Evolutionary conservation across 208 protist genomes (phyloP), one percentile per base, ranked within the genome.

Genomic region (Leishmania arabica): DNA sequence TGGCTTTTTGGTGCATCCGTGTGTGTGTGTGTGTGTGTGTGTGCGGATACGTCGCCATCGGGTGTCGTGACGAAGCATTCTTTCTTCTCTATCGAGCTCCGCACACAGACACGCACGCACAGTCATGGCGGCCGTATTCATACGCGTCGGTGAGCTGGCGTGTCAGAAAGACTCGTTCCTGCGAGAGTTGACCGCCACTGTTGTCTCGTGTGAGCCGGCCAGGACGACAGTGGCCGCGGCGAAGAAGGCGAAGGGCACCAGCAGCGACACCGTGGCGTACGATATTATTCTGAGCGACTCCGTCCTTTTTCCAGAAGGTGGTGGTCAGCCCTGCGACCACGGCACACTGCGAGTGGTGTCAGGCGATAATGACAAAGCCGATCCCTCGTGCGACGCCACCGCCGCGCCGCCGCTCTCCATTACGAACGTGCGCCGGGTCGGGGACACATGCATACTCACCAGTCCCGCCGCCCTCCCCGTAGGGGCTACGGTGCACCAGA

Each of bases 301-400:
- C 0, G 90, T 97, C 2, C 80, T 98, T 19, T 98, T 98, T 70
- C 95, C 95, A 27, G 93, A 98, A 58, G 95, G 94, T 34, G 95
- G 95, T 58, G 95, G 95, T 21, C 95, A 98, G 84, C 94, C 94
- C 13, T 96, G 89, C 83, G 95, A 98, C 82, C 73, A 91, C 62
- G 95, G 95, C 53, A 88, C 77, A 27, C 86, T 96, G 19, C 72
- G 73, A 9, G 49, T 73, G 9, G 76, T 81, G 24, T 27, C 47
- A 0, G 60, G 65, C 40, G 77, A 53, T 17, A n/a, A 69, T 15
- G 68, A n/a, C 15, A 54, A 13, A 5, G 54, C 69, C 45, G 42
- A 73, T 73, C 8, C 45, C 27, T 19, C 69, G 42, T 54, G 40
- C 37, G 31, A 24, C 64, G 56, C 51, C 21, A 77, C 54, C 27